These are phyloP conservation scores for Allomyces javanicus DNA, from an alignment of 192 early-diverging fungal species.

Conservation along the genomic window DNA sequence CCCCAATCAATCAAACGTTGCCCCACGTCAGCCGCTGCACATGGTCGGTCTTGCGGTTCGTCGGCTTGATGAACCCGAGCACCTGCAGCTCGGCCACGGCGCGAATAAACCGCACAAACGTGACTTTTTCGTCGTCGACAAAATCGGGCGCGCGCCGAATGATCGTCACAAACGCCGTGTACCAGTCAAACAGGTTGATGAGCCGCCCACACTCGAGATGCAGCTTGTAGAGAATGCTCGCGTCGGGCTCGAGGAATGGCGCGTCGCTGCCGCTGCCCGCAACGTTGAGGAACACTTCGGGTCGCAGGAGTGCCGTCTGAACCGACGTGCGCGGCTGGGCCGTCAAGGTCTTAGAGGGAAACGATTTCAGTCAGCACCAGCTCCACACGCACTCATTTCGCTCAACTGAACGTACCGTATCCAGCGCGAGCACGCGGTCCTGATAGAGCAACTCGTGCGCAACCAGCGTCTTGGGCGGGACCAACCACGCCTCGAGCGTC, in stretches of 20 bases:
- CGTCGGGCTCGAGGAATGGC: constrained; percentile 52
- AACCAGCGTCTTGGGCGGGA: constrained; percentile 20
- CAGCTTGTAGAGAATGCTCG: constrained; percentile 69
- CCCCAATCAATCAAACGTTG: constrained; percentile 7
- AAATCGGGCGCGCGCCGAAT: constrained; percentile 33
- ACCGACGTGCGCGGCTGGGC: constrained; percentile 65
- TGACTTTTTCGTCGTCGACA: not conserved
- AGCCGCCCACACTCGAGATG: constrained; percentile 80
- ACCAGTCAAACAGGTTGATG: constrained; percentile 91
- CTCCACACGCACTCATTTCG: not conserved
- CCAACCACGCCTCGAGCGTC: not conserved
- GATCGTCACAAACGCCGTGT: constrained; percentile 59
- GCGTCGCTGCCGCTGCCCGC: constrained; percentile 14
- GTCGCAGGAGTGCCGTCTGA: constrained; percentile 61
- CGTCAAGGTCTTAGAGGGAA: constrained; percentile 38
- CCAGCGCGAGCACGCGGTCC: constrained; percentile 40
- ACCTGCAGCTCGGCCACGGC: constrained; percentile 71
- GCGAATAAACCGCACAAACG: constrained; percentile 44
- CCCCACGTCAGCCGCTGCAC: constrained; percentile 69
- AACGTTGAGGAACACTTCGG: constrained; percentile 46
- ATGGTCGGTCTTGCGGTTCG: constrained; percentile 83
- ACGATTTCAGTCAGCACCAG: not conserved
- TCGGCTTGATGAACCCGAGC: constrained; percentile 75
- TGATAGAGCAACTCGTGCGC: constrained; percentile 71
- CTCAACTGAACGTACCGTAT: constrained; percentile 31